Conservation (phyloP, 139 green algal genomes). For the Micractinium conductrix region DNA sequence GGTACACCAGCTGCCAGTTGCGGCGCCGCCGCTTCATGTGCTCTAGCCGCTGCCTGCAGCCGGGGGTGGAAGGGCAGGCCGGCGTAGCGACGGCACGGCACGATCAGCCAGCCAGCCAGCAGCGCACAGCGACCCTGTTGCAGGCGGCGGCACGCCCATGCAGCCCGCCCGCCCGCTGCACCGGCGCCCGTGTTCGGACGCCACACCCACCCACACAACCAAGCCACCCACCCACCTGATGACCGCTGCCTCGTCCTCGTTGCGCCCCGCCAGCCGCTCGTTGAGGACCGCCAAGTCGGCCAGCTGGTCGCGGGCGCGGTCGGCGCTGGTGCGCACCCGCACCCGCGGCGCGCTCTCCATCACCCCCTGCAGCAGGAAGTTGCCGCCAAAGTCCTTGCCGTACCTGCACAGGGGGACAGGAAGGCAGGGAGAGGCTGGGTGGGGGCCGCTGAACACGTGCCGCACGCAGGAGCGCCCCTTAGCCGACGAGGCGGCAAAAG, state of each 20-base stretch:
- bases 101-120: too few species aligned
- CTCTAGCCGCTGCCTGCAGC: conserved; percentile 62
- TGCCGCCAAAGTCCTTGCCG: conserved; percentile 47
- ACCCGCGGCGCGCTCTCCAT: conserved; percentile 68
- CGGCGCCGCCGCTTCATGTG: conserved; percentile 66
- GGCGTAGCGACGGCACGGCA: too few species aligned
- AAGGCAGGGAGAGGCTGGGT: background rate
- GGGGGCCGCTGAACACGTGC: too few species aligned
- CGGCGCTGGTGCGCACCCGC: conserved; percentile 55
- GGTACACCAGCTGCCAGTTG: conserved; percentile 84
- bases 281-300: conserved; percentile 82
- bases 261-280: conserved; percentile 63
- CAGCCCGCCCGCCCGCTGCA: too few species aligned
- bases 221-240: background rate
- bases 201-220: background rate
- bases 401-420: conserved; percentile 21
- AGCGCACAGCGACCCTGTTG: too few species aligned
- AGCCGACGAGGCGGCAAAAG: too few species aligned
- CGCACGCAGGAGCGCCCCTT: too few species aligned
- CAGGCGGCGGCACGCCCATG: too few species aligned
- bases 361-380: conserved; percentile 37
- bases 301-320: conserved; percentile 67
- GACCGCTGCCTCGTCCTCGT: background rate
- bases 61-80: too few species aligned
- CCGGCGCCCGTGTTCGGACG: too few species aligned